Evolutionary conservation across 768 basidiomycete species (phyloP), one percentile per base, ranked within the genome.

Genomic region (Pleurotus tuber-regium): DNA sequence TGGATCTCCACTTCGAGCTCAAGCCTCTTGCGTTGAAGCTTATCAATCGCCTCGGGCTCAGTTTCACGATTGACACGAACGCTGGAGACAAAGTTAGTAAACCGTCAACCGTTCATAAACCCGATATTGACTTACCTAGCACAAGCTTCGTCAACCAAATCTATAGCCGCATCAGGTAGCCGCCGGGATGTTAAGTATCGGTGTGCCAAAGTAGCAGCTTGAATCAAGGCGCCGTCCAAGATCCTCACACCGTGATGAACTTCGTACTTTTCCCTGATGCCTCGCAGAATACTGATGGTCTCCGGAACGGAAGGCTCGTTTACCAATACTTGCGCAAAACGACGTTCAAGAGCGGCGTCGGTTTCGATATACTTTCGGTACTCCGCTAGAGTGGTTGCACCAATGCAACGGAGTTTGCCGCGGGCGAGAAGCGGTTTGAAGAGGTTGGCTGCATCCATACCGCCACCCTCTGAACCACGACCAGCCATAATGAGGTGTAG

Each of bases 1-100:
- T 97, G 94, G 18, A 97, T 89, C 64, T 97, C 96, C 16, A 98
- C 86, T 62, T 98, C 90, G 24, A 98, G 78, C 63, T 96, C 91
- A 26, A 98, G 80, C 66, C 90, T 93, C 46, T 78, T 79, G 16
- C 94, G 84, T 63, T 96, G 91, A 14, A 98, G 77, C 57, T 86
- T 86, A 70, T 98, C 96, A 60, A 98, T 89, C 2, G 80, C 87
- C 69, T 98, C 96, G 0, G 96, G 96, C 53, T 89, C 83, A 0
- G 94, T 98, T 72, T 99, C 96, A 36, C 92, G 85, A 23, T 91
- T 91, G 21, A 98, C 92, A 52, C 94, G 89, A 24, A 88, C 87
- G 59, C 87, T 89, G 49, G n/a, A 57, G 30, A 21, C 3, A 33
- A 18, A 29, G 31, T 52, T n/a, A 50, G 49, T 50, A 9, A 4